Percentiles rank a stretch among this genome's conserved stretches.
Evolutionary conservation across 371 early-diverging fungal genomes (phyloP).

Genomic region (Saksenaea oblongispora): DNA sequence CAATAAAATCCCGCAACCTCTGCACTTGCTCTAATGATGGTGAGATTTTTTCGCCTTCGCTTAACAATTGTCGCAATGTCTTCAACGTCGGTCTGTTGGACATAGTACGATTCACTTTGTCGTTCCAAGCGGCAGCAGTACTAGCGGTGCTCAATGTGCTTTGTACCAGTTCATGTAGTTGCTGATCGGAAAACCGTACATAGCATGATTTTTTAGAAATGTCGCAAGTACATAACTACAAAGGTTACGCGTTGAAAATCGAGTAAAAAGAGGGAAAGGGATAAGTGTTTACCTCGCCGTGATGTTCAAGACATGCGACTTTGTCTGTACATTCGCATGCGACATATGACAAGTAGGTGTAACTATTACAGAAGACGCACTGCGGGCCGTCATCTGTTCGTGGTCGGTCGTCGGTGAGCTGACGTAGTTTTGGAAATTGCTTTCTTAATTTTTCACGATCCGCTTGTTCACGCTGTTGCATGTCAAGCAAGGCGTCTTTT

Average conservation of each 20-base stretch:
- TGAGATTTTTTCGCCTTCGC: conserved; percentile 51
- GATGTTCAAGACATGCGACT: conserved; percentile 67
- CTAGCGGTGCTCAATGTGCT: conserved; percentile 11
- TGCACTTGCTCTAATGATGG: conserved; percentile 14
- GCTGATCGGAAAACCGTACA: conserved; percentile 54
- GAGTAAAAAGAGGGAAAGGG: not conserved
- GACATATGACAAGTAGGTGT: conserved; percentile 70
- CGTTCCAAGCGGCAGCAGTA: conserved; percentile 43
- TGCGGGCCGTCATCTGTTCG: conserved; percentile 64
- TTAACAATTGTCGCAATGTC: conserved; percentile 45
- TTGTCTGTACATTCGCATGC: conserved; percentile 64
- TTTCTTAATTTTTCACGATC: conserved; percentile 53
- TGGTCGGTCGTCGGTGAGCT: conserved; percentile 34
- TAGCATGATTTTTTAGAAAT: conserved; percentile 41
- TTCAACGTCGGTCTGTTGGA: conserved; percentile 53
- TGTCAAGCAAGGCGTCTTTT: conserved; percentile 53
- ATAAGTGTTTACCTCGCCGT: conserved; percentile 45
- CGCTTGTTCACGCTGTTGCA: conserved; percentile 60
- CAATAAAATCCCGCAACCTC: conserved; percentile 20
- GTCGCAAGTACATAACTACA: conserved; percentile 60
- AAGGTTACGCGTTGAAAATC: not conserved
- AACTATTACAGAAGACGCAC: conserved; percentile 73
- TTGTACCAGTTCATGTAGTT: conserved; percentile 44
- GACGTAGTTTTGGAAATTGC: conserved; percentile 33
- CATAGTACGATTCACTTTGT: conserved; percentile 39